phyloP scores from a whole-genome alignment of 1,284 basidiomycete species.

The Fomes fomentarius region DNA sequence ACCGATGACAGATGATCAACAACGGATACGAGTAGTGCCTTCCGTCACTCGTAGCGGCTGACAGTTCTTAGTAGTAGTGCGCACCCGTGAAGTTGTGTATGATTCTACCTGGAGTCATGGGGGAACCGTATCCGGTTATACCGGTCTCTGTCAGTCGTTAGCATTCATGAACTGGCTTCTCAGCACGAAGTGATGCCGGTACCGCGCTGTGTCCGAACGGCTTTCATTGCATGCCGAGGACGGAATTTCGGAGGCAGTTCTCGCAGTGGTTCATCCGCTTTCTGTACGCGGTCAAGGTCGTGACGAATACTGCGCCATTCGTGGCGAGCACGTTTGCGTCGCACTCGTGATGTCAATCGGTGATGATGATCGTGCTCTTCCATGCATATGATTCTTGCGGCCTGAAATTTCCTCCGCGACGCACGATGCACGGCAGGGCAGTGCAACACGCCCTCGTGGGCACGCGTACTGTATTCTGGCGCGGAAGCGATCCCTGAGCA shows the following conservation, averaged over 20 bases:
- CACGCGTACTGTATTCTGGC: neutral
- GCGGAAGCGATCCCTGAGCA: constrained; percentile 6
- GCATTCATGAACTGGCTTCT: neutral
- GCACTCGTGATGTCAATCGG: constrained; percentile 9
- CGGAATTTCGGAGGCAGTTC: neutral
- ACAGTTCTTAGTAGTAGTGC: no score
- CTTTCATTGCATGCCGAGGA: neutral
- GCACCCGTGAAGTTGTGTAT: no score
- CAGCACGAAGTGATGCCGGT: neutral
- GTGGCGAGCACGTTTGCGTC: neutral
- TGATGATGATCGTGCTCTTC: constrained; percentile 7
- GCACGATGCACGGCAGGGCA: neutral
- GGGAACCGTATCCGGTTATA: no score
- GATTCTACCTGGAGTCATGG: no score
- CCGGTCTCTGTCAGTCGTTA: no score
- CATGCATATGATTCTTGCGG: constrained; percentile 14
- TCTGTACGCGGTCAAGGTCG: neutral
- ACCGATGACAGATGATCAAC: neutral
- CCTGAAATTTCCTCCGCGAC: neutral
- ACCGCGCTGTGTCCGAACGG: neutral
- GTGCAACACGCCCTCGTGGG: neutral
- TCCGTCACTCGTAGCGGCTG: no score
- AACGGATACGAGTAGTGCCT: no score
- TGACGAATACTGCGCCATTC: neutral
- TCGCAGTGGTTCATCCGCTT: neutral